Percentiles rank a stretch among this genome's conserved stretches.
Evolutionary conservation across 2,329 filamentous ascomycete genomes (phyloP).

Genomic region (Neopestalotiopsis sp.): DNA sequence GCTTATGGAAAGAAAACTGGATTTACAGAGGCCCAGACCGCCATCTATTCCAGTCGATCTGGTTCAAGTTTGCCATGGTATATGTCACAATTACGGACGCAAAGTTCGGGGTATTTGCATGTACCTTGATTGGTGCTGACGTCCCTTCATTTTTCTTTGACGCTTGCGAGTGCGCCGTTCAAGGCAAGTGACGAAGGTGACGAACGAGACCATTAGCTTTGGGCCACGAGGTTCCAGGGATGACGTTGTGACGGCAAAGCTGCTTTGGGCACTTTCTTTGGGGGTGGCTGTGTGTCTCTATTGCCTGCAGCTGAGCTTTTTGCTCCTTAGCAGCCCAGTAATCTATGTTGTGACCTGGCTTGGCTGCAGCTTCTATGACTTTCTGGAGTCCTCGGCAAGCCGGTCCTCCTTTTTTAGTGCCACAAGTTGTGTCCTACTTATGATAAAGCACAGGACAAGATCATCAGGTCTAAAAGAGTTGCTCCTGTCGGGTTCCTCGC

Average conservation of each 20-base stretch:
- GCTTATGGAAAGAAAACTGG: not conserved
- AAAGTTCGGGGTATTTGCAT: not conserved
- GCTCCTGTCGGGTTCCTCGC: too few species aligned
- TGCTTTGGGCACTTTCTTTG: not conserved
- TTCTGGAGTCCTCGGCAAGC: not conserved
- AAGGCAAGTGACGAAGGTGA: conserved; percentile 2
- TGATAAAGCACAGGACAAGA: too few species aligned
- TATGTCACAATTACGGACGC: conserved; percentile 7
- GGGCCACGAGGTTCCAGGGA: conserved; percentile 13
- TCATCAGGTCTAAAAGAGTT: too few species aligned
- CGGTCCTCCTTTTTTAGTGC: not conserved
- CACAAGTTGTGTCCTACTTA: too few species aligned
- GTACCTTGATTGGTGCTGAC: conserved; percentile 6
- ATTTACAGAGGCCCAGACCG: not conserved
- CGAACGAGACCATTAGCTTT: conserved; percentile 5
- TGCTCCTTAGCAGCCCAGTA: not conserved
- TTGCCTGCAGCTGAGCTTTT: not conserved
- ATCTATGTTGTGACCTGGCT: not conserved
- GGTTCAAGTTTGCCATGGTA: not conserved
- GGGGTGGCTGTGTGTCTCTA: not conserved
- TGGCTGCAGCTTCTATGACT: not conserved
- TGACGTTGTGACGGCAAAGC: conserved; percentile 12
- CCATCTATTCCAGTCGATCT: not conserved
- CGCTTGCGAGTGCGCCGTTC: conserved; percentile 2
- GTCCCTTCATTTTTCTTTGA: not conserved